Percentiles rank a stretch among this genome's conserved stretches.
Conservation (phyloP, 192 early-diverging fungal genomes). For the Rhizoclosmatium globosum region DNA sequence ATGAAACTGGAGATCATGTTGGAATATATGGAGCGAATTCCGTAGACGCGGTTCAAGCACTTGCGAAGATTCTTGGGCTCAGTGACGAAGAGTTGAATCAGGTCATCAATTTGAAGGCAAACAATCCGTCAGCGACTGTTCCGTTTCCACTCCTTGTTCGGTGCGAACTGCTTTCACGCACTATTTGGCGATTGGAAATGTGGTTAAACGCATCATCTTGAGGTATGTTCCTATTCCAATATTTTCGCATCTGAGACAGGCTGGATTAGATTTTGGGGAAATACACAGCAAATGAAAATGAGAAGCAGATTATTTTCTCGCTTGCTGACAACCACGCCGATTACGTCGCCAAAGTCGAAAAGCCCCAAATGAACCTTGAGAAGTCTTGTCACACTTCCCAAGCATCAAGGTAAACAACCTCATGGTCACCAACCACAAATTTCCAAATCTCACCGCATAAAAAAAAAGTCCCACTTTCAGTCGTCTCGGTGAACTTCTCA, state of each 20-base stretch:
- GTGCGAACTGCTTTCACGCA: constrained; percentile 86
- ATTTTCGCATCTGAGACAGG: not conserved
- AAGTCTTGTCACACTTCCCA: constrained; percentile 75
- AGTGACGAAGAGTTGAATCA: constrained; percentile 67
- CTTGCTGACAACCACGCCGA: constrained; percentile 51
- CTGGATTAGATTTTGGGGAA: constrained; percentile 52
- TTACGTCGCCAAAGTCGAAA: constrained; percentile 53
- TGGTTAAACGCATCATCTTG: constrained; percentile 65
- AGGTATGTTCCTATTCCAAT: constrained; percentile 41
- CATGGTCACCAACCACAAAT: not conserved
- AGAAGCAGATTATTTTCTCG: constrained; percentile 46
- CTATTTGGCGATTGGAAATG: constrained; percentile 87
- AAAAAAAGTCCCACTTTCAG: constrained; percentile 76
- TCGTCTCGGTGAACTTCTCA: constrained; percentile 84
- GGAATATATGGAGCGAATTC: constrained; percentile 91
- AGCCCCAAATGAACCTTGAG: constrained; percentile 69
- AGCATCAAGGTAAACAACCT: constrained; percentile 46
- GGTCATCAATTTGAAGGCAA: constrained; percentile 73
- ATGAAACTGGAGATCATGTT: constrained; percentile 94
- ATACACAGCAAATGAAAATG: constrained; percentile 51
- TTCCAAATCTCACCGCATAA: not conserved
- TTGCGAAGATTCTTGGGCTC: constrained; percentile 48
- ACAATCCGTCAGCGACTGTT: constrained; percentile 75
- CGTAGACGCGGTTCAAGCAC: constrained; percentile 68
- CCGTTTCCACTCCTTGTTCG: constrained; percentile 89